Percentiles rank a stretch among this genome's conserved stretches.
phyloP scores from a whole-genome alignment of 176 grass and related monocot genomes.

The Aegilops longissima region DNA sequence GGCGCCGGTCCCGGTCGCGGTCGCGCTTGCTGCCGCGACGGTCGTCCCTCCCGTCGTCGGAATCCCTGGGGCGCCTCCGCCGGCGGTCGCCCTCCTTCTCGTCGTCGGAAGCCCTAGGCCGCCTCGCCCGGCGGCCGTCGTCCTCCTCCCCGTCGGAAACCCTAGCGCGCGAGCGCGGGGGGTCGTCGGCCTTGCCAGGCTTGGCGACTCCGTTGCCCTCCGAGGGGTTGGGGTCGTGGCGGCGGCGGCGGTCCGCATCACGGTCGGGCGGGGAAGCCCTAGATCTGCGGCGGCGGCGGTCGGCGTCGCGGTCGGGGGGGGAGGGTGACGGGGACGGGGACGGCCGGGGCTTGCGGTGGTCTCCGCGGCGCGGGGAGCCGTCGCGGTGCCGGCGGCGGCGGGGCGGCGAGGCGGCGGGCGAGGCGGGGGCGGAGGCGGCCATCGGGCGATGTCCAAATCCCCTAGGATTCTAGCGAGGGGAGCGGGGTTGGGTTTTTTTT shows the following conservation, averaged over 20 bases:
- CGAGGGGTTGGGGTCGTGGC: background rate
- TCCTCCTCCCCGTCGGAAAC: conserved; percentile 34
- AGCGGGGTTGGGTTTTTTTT: background rate
- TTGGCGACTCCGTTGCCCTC: background rate
- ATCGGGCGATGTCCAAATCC: background rate
- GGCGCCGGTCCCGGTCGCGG: background rate
- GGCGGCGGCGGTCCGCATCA: background rate
- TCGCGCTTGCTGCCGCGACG: conserved; percentile 28
- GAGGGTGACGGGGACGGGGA: background rate
- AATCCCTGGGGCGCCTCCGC: conserved; percentile 25
- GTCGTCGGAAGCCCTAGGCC: conserved; percentile 36
- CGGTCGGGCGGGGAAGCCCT: conserved; percentile 1
- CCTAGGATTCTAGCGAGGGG: background rate
- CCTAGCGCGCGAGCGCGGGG: conserved; percentile 10
- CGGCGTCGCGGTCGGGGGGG: background rate
- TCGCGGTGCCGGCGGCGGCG: conserved; percentile 25
- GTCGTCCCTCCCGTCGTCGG: conserved; percentile 21
- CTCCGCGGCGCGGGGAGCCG: background rate
- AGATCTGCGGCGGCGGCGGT: conserved; percentile 24
- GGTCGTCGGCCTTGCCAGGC: background rate
- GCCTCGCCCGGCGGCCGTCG: background rate
- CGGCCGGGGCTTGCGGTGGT: background rate
- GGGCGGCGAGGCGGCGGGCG: background rate
- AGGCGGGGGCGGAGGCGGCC: conserved; percentile 30
- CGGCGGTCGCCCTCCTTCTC: conserved; percentile 26